Evolutionary conservation across 352 stramenopile species (phyloP).

Genomic region (Globisporangium alternatum): DNA sequence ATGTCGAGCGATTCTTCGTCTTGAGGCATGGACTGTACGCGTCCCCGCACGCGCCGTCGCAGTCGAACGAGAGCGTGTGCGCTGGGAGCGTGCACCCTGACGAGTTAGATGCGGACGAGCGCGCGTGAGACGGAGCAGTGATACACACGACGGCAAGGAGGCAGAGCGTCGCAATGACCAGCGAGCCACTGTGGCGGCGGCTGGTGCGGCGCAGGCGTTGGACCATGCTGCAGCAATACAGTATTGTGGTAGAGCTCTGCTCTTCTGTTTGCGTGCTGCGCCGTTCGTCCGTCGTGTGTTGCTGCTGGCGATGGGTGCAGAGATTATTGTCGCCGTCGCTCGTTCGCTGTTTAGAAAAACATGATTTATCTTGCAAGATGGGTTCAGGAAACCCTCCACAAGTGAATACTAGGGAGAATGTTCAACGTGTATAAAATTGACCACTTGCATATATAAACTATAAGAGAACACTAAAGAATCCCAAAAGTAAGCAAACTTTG

Average conservation of each 20-base stretch:
- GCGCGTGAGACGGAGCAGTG: neutral
- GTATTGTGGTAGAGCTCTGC: neutral
- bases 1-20: neutral
- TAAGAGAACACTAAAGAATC: too few relatives aligned
- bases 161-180: neutral
- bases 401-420: neutral
- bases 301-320: neutral
- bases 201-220: neutral
- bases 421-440: too few relatives aligned
- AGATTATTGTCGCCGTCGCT: neutral
- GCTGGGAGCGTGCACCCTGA: neutral
- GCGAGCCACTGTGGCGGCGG: neutral
- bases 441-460: too few relatives aligned
- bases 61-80: conserved; percentile 6
- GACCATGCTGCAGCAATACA: neutral
- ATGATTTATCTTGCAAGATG: neutral
- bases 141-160: neutral
- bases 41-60: conserved; percentile 4
- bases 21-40: conserved; percentile 3
- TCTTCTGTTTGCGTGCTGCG: neutral
- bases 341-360: neutral
- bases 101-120: neutral
- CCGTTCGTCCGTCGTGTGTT: neutral
- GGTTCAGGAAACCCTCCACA: neutral
- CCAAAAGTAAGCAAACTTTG: too few relatives aligned